Evolutionary conservation across 257 asterid genomes (phyloP).

Genomic region (Solanum phureja): DNA sequence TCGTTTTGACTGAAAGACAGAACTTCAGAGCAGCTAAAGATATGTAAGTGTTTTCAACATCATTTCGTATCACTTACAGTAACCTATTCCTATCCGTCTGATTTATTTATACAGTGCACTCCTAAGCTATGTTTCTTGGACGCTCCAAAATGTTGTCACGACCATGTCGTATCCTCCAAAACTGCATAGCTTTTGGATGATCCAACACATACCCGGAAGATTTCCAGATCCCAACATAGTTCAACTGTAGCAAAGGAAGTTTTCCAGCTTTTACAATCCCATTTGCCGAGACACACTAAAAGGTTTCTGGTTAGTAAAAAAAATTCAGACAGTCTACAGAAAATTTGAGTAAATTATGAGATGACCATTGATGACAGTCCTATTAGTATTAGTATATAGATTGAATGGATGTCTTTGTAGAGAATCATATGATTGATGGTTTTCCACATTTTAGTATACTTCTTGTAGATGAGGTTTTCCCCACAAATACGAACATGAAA

Average conservation of each 20-base stretch:
- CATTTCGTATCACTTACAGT: too few species aligned
- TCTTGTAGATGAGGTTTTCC: background rate
- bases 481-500: background rate
- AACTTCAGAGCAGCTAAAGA: too few species aligned
- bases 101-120: too few species aligned
- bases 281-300: background rate
- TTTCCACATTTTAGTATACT: background rate
- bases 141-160: background rate
- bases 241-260: background rate
- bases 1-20: too few species aligned
- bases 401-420: background rate
- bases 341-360: background rate
- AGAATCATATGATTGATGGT: background rate
- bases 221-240: background rate
- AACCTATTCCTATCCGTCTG: too few species aligned
- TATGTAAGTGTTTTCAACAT: too few species aligned
- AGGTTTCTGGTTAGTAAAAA: background rate
- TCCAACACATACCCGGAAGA: background rate
- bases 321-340: background rate
- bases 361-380: background rate
- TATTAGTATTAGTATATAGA: background rate
- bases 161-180: background rate
- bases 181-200: background rate
- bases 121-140: too few species aligned
- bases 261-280: background rate